Evolutionary conservation across 768 basidiomycete genomes (phyloP).

Genomic region (Boletales sp.): DNA sequence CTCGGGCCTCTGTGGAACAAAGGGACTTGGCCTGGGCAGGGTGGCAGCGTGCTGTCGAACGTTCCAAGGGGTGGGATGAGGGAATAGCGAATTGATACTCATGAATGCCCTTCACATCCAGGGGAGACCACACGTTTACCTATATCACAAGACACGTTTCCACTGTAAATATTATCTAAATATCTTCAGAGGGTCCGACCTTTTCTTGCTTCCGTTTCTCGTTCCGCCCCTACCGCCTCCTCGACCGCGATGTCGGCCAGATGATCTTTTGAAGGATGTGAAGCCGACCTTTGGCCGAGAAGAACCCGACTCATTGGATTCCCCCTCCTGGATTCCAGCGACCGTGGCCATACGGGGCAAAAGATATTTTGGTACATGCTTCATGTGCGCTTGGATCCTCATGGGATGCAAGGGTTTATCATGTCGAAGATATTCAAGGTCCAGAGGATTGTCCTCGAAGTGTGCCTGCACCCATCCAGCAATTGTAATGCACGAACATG

Average conservation of each 20-base stretch:
- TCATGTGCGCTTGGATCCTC: conserved; percentile 90
- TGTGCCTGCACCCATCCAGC: conserved; percentile 62
- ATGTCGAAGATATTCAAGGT: conserved; percentile 88
- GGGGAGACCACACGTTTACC: not conserved
- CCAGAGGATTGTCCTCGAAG: conserved; percentile 94
- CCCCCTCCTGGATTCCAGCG: conserved; percentile 33
- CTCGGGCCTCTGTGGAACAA: conserved; percentile 48
- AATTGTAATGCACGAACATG: not conserved
- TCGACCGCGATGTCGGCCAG: conserved; percentile 46
- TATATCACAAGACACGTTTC: not conserved
- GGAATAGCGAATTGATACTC: conserved; percentile 32
- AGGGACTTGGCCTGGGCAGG: conserved; percentile 66
- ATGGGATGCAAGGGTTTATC: conserved; percentile 93
- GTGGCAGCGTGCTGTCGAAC: conserved; percentile 88
- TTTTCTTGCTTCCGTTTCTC: conserved; percentile 51
- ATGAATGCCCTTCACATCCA: too few relatives aligned
- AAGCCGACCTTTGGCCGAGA: conserved; percentile 44
- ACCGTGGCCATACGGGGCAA: conserved; percentile 69
- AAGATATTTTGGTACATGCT: conserved; percentile 91
- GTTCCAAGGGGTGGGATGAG: conserved; percentile 80
- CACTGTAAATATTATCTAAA: conserved; percentile 41
- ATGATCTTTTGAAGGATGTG: conserved; percentile 68
- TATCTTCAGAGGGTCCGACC: conserved; percentile 79
- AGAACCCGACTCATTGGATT: conserved; percentile 7
- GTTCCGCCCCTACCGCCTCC: conserved; percentile 42